Conservation (phyloP, 2,329 filamentous ascomycete genomes). For the Acephala macrosclerotiorum region DNA sequence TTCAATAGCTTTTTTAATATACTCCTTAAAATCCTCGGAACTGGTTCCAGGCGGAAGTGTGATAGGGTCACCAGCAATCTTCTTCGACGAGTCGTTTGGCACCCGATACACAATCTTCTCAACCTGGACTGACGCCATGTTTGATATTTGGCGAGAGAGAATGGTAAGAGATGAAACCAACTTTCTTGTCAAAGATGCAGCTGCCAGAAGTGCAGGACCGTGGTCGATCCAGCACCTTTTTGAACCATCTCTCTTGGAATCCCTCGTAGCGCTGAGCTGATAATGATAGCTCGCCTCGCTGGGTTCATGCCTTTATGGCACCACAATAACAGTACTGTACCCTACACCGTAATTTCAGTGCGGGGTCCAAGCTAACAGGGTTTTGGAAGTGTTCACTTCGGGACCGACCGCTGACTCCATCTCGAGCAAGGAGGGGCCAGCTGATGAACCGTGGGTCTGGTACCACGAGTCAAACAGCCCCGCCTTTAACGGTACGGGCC, state of each 20-base stretch:
- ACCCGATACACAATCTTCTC: conserved; percentile 1
- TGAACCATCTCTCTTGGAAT: not conserved
- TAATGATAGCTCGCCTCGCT: not conserved
- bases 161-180: not conserved
- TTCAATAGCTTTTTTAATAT: conserved; percentile 1
- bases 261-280: too few relatives aligned
- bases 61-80: conserved; percentile 11
- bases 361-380: too few relatives aligned
- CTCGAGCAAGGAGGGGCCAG: too few relatives aligned
- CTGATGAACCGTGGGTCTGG: too few relatives aligned
- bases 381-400: too few relatives aligned
- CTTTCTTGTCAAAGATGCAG: not conserved
- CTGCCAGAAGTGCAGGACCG: not conserved
- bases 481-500: too few relatives aligned
- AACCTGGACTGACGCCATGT: not conserved
- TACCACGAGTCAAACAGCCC: too few relatives aligned
- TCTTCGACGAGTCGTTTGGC: not conserved
- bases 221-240: not conserved
- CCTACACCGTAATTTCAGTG: not conserved
- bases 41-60: conserved; percentile 17
- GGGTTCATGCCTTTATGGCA: not conserved
- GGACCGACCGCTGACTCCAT: too few relatives aligned
- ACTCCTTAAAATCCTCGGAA: conserved; percentile 11
- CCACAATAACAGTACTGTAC: not conserved
- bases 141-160: not conserved